Evolutionary conservation across 2,329 filamentous ascomycete genomes (phyloP).

Genomic region (Scedosporium boydii): DNA sequence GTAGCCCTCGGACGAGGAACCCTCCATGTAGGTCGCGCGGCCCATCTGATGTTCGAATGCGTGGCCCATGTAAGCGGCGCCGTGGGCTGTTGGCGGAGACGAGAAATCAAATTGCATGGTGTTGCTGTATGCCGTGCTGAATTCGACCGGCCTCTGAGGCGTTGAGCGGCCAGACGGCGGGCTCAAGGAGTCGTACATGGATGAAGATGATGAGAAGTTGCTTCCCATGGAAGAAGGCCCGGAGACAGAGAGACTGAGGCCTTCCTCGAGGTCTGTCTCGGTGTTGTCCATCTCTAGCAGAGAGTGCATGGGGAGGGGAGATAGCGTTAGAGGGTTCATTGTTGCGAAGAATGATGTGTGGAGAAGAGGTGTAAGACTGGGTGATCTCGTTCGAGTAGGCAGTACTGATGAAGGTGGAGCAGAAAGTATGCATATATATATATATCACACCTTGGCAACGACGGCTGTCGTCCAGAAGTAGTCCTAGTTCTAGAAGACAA

Average conservation of each 20-base stretch:
- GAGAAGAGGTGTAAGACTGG: too few species aligned
- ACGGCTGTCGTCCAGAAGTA: not conserved
- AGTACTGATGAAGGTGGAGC: not conserved
- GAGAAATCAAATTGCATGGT: not conserved
- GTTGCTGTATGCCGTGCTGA: not conserved
- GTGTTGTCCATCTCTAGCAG: not conserved
- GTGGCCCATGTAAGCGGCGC: not conserved
- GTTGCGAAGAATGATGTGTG: not conserved
- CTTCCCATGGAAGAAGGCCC: conserved; percentile 18
- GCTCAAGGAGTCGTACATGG: conserved; percentile 32
- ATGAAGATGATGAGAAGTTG: conserved; percentile 30
- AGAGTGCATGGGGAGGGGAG: not conserved
- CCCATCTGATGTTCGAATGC: not conserved
- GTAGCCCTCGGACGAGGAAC: not conserved
- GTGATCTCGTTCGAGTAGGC: not conserved
- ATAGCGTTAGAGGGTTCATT: conserved; percentile 1
- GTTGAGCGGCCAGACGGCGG: conserved; percentile 34
- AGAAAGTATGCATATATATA: not conserved
- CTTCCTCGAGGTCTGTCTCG: not conserved
- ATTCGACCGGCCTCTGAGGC: conserved; percentile 13
- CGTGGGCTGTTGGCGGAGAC: not conserved
- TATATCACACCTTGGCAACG: not conserved
- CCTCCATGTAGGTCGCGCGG: not conserved
- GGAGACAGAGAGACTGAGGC: not conserved
- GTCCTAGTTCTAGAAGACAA: too few species aligned